These are phyloP conservation scores for Penicillium paneum DNA, from an alignment of 2,329 filamentous ascomycete genomes.

Conservation along the genomic window DNA sequence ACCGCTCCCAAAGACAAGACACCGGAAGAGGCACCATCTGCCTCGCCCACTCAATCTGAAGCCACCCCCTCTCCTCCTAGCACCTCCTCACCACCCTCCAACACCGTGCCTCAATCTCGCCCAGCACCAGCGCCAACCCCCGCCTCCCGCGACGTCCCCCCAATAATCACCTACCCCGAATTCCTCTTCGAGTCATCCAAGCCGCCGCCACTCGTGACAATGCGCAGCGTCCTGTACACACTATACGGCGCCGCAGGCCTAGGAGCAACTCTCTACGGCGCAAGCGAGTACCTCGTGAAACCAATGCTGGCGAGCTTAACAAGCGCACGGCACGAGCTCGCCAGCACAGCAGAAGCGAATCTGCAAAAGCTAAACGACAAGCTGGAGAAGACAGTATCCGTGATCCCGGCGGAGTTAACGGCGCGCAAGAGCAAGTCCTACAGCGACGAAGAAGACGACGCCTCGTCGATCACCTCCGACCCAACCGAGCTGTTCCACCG, in stretches of 20 bases:
- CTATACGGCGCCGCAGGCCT: conserved; percentile 56
- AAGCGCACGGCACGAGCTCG: conserved; percentile 57
- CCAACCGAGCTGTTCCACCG: conserved; percentile 63
- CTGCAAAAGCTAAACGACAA: conserved; percentile 56
- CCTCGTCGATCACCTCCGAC: conserved; percentile 51
- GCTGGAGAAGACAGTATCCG: conserved; percentile 51
- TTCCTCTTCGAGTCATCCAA: conserved; percentile 59
- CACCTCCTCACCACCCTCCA: conserved; percentile 10
- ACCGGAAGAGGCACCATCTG: conserved; percentile 9
- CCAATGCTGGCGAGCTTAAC: conserved; percentile 57
- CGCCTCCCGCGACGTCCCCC: conserved; percentile 48
- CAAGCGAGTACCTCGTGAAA: conserved; percentile 57
- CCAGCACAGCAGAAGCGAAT: conserved; percentile 50
- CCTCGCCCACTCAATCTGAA: conserved; percentile 9
- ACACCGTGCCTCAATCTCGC: conserved; percentile 16
- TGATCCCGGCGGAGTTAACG: conserved; percentile 44
- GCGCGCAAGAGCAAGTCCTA: conserved; percentile 25
- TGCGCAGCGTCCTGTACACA: conserved; percentile 54
- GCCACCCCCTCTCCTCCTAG: conserved; percentile 3
- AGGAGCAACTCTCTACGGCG: conserved; percentile 55
- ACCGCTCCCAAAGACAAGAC: conserved; percentile 13
- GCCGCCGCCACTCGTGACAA: conserved; percentile 59
- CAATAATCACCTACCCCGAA: conserved; percentile 66
- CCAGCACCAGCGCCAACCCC: conserved; percentile 14
- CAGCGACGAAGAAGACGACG: conserved; percentile 30